These are phyloP conservation scores for Metrosideros polymorpha DNA, from an alignment of 441 rosid genomes.

Conservation along the genomic window DNA sequence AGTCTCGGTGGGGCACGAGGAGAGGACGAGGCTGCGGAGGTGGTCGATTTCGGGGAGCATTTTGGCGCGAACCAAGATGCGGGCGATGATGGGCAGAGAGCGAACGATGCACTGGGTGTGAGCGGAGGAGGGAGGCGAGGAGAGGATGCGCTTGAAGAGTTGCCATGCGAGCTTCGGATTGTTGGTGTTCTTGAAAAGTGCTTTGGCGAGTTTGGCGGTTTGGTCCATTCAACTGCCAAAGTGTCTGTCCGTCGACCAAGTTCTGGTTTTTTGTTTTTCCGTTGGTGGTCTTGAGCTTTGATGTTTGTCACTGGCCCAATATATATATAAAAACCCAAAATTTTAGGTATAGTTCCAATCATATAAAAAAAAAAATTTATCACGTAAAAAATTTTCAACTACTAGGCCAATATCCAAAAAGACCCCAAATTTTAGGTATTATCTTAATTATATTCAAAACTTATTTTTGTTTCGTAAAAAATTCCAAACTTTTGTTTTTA, in stretches of 20 bases:
- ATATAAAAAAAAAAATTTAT: no score
- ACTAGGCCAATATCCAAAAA: no score
- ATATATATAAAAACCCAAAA: no score
- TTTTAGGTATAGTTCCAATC: no score
- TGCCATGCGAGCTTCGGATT: constrained; percentile 80
- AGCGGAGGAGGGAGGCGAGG: constrained; percentile 24
- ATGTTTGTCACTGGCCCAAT: no score
- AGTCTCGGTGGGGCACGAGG: constrained; percentile 14
- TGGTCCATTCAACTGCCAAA: constrained; percentile 34
- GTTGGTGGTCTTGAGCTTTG: background rate
- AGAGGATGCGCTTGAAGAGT: constrained; percentile 59
- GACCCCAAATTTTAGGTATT: no score
- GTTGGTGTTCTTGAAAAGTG: constrained; percentile 45
- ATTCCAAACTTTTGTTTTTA: no score
- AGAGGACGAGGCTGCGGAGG: constrained; percentile 47
- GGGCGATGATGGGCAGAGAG: constrained; percentile 48
- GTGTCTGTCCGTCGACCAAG: background rate
- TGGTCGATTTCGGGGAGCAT: constrained; percentile 56
- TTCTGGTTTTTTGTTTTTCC: background rate
- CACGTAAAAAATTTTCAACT: no score
- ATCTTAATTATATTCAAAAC: no score
- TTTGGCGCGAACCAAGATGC: constrained; percentile 50
- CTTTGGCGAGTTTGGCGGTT: constrained; percentile 41
- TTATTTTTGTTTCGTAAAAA: no score
- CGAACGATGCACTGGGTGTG: background rate